Conservation (phyloP, 805 yeast genomes). For the Komagataella pseudopastoris region DNA sequence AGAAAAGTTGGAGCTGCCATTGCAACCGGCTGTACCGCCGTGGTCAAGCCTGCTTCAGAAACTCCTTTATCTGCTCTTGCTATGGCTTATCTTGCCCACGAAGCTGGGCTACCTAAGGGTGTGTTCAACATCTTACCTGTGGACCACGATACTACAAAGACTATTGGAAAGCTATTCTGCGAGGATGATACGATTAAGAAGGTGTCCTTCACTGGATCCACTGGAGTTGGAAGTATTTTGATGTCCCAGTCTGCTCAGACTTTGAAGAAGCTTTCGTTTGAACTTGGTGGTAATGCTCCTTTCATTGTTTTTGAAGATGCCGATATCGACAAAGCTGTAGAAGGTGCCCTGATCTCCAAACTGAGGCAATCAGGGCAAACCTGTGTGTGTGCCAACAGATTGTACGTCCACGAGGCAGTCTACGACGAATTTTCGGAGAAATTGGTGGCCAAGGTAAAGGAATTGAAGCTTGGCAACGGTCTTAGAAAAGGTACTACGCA, state of each 20-base stretch:
- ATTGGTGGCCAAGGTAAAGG: conserved; percentile 30
- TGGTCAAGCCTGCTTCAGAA: conserved; percentile 65
- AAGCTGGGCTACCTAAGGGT: conserved; percentile 66
- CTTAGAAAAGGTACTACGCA: conserved; percentile 45
- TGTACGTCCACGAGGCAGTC: conserved; percentile 50
- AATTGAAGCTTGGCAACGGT: conserved; percentile 50
- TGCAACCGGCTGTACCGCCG: conserved; percentile 71
- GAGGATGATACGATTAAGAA: conserved; percentile 44
- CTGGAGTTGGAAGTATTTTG: conserved; percentile 55
- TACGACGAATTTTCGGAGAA: conserved; percentile 45
- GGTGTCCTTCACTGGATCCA: conserved; percentile 70
- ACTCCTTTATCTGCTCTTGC: conserved; percentile 70
- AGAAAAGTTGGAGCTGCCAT: conserved; percentile 64
- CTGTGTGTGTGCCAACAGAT: conserved; percentile 68
- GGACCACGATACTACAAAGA: conserved; percentile 21
- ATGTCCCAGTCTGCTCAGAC: conserved; percentile 49
- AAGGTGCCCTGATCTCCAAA: conserved; percentile 53
- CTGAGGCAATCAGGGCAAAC: conserved; percentile 74
- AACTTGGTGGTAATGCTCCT: conserved; percentile 77
- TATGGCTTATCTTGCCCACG: conserved; percentile 39
- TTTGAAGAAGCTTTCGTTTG: conserved; percentile 59
- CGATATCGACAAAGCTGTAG: conserved; percentile 49
- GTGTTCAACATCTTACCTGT: conserved; percentile 52
- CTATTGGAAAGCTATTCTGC: conserved; percentile 43
- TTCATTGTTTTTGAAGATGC: conserved; percentile 67